Base-by-base conservation (phyloP, 495 filamentous ascomycete species). In the Hypoxylon trugodes region DNA sequence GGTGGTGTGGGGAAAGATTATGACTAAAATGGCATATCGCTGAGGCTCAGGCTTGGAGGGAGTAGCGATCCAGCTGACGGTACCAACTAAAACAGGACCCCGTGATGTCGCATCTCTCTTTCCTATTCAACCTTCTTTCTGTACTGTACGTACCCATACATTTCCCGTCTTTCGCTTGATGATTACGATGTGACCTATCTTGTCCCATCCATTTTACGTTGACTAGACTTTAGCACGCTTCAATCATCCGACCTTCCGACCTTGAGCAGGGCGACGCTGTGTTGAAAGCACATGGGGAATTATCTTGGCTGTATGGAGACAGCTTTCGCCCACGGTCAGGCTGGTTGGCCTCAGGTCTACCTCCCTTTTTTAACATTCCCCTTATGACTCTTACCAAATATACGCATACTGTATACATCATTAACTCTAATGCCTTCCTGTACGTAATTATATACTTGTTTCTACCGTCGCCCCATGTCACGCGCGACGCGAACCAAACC, bases 161-260 rank as follows among this genome's bases (percentile, higher is more conserved):
- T 51, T 40, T 46, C 25, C 36, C 48, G 52, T 55, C 47, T 60
- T 38, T 55, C 16, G n/a, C n/a, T n/a, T n/a, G n/a, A n/a, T 56
- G 58, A 13, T 24, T 56, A 36, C 38, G 70, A 70, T 73, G 65
- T 70, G 69, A 72, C 69, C 53, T 62, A 59, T 68, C n/a, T 62
- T 18, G 13, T 35, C 59, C 36, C 41, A 42, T 45, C 30, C 25
- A 4, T 12, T 64, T n/a, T 41, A 28, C 38, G 35, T 59, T 18
- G 54, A 55, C 35, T 38, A 40, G 40, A 51, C 13, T 47, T 58
- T 49, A 42, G 35, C 25, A 58, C 52, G 25, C 24, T 62, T 61
- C 47, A 59, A 68, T 68, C 65, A 68, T 68, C 65, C 48, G 65
- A 68, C 65, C 59, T 58, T 43, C 30, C 25, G 13, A 6, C 30